phyloP scores from a whole-genome alignment of 2,329 filamentous ascomycete genomes.

The Trichoderma brevicompactum region DNA sequence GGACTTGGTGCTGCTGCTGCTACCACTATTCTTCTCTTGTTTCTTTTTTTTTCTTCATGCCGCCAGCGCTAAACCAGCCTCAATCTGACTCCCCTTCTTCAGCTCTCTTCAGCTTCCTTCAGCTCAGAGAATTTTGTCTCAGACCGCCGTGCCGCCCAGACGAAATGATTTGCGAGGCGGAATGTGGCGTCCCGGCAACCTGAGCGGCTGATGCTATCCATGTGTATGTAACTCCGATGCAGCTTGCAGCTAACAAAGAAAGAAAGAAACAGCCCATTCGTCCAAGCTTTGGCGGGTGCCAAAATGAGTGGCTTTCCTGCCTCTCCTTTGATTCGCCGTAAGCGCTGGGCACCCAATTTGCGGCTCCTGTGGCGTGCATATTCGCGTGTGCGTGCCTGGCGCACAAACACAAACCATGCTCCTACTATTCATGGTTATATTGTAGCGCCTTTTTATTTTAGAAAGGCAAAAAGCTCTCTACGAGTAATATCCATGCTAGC shows the following conservation, averaged over 20 bases:
- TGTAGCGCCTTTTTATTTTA: no score
- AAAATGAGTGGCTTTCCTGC: not conserved
- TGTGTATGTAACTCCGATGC: no score
- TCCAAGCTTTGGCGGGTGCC: not conserved
- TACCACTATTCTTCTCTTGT: no score
- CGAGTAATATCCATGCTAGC: no score
- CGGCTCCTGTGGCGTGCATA: slow-evolving; percentile 12
- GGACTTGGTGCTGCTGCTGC: not conserved
- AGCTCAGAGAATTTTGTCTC: slow-evolving; percentile 14
- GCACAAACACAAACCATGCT: no score
- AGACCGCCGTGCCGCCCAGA: slow-evolving; percentile 1
- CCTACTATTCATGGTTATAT: not conserved
- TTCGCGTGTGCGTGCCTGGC: not conserved
- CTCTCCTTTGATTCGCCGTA: not conserved
- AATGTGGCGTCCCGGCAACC: not conserved
- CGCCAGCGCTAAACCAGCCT: not conserved
- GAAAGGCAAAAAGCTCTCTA: no score
- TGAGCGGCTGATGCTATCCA: not conserved
- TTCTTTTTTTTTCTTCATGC: not conserved
- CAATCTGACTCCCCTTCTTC: not conserved
- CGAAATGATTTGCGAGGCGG: not conserved
- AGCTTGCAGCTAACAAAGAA: no score
- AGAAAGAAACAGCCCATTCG: no score
- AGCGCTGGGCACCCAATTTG: slow-evolving; percentile 15
- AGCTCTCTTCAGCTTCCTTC: slow-evolving; percentile 6